Conservation (phyloP, 768 basidiomycete genomes). For the Pleurotus giganteus region DNA sequence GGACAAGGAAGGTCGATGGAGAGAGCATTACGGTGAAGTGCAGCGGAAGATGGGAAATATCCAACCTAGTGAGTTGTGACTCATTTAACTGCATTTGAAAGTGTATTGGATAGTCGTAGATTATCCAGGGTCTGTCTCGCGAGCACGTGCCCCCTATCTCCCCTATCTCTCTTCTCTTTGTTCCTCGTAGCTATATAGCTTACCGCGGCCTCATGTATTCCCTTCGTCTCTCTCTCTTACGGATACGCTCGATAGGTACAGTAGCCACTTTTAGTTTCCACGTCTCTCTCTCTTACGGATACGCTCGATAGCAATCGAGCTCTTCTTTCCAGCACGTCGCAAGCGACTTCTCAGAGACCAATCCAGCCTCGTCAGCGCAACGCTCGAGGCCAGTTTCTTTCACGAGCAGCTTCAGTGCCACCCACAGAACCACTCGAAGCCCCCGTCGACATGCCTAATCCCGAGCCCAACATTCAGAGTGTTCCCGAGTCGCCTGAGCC, state of each 20-base stretch:
- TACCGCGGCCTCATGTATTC: no score
- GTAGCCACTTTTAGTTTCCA: not conserved
- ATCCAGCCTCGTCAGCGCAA: conserved; percentile 1
- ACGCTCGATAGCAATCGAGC: not conserved
- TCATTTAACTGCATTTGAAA: no score
- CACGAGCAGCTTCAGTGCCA: no score
- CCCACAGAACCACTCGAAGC: no score
- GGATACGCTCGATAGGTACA: not conserved
- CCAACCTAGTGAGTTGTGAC: conserved; percentile 59
- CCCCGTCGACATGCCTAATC: no score
- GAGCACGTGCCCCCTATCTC: not conserved
- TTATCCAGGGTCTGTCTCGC: not conserved
- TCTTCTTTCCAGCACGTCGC: not conserved
- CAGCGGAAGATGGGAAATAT: conserved; percentile 53
- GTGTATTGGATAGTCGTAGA: conserved; percentile 13
- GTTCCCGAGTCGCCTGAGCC: no score
- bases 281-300: not conserved
- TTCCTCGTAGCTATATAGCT: no score
- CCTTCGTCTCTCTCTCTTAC: no score
- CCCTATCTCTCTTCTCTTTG: not conserved
- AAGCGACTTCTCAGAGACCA: no score
- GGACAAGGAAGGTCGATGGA: conserved; percentile 51
- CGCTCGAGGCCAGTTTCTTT: no score
- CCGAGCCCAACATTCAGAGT: no score
- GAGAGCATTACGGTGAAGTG: conserved; percentile 44